Evolutionary conservation across 306 rosid genomes (phyloP), one percentile per base, ranked within the genome.

Genomic region (Cicer cuneatum): DNA sequence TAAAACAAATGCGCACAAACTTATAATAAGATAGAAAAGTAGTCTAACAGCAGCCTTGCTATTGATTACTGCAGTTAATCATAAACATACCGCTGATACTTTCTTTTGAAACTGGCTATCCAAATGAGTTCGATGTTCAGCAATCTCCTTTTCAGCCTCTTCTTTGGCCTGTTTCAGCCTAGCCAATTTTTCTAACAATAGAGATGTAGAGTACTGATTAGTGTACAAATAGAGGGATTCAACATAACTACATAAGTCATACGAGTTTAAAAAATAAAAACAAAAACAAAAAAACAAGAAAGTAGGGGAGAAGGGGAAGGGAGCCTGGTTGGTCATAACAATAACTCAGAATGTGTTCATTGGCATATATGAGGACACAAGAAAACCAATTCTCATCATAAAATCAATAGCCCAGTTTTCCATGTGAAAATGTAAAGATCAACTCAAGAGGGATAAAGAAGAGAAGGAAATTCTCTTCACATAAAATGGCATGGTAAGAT

Each of bases 111-210:
- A 93, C 79, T 91, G 88, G 15, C 11, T 52, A 76, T 93, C 98
- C 78, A 86, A 81, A 69, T 88, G 96, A 53, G 86, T 82, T 33
- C 96, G 87, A 66, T 82, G 87, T 73, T 87, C 90, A 49, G 92
- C 87, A 52, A 91, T 81, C 86, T 93, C 96, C 92, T 58, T 89
- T 63, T 78, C 93, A 4, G 98, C 97, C 86, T 90, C 96, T 10
- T 90, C 93, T 77, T 93, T 86, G 64, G 97, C 97, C 77, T 89
- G 92, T 80, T 88, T 93, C 86, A 93, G 85, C 60, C 97, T 89
- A 66, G 90, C 89, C 85, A 76, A 4, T 93, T 93, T 90, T 24
- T 88, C 98, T 90, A 69, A 48, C 35, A 69, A 45, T 37, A 77
- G 52, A 71, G 72, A 70, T 56, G 29, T 66, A 71, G 42, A 48